These are phyloP conservation scores for Clonostachys rhizophaga DNA, from an alignment of 2,329 filamentous ascomycete species.

Conservation along the genomic window DNA sequence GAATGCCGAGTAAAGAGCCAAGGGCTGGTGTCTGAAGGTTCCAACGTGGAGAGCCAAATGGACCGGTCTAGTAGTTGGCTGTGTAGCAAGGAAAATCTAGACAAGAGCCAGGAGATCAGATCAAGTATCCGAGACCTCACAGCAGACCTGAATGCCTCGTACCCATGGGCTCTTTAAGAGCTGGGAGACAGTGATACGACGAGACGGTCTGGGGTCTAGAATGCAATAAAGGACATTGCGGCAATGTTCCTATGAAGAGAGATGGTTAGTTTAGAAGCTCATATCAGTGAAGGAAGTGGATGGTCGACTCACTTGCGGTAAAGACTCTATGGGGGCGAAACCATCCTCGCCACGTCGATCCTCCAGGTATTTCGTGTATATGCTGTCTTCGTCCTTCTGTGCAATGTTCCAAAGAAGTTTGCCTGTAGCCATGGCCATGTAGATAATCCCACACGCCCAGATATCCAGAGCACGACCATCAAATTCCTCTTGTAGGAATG, in stretches of 20 bases:
- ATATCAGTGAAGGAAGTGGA: background rate
- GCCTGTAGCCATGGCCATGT: conserved; percentile 99
- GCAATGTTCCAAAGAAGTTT: conserved; percentile 96
- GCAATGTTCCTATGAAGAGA: conserved; percentile 70
- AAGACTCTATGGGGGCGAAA: conserved; percentile 90
- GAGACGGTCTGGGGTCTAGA: conserved; percentile 85
- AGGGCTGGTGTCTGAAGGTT: too few relatives aligned
- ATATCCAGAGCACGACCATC: conserved; percentile 97
- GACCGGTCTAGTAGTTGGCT: too few relatives aligned
- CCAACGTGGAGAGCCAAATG: too few relatives aligned
- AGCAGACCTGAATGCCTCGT: conserved; percentile 90
- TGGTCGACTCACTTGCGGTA: conserved; percentile 1
- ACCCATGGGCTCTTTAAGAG: conserved; percentile 99
- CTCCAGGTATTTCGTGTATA: conserved; percentile 90
- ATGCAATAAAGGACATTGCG: conserved; percentile 99
- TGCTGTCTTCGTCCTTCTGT: conserved; percentile 95
- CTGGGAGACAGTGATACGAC: conserved; percentile 92
- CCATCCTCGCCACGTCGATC: conserved; percentile 92
- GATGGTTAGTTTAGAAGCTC: conserved; percentile 8
- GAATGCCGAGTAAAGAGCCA: too few relatives aligned
- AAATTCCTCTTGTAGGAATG: conserved; percentile 93
- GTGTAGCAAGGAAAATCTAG: too few relatives aligned
- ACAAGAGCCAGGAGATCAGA: too few relatives aligned
- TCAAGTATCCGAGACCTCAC: too few relatives aligned
- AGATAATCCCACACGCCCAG: conserved; percentile 98